Evolutionary conservation across 208 protist species (phyloP).

Genomic region (Herpetomonas samuelpessoai): DNA sequence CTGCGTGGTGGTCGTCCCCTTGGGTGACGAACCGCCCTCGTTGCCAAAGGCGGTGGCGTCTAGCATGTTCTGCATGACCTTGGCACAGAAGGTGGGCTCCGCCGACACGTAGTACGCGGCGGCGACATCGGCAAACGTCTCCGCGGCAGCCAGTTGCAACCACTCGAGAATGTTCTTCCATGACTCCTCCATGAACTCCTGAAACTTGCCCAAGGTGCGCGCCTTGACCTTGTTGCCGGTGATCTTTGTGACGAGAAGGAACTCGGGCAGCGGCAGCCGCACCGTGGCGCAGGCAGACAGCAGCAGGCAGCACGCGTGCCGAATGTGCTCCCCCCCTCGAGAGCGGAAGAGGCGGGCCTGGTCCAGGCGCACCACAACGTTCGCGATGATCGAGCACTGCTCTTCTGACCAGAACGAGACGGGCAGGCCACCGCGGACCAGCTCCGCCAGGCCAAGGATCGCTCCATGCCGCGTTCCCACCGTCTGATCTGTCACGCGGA

Average conservation of each 20-base stretch:
- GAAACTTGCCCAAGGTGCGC: slow-evolving; percentile 58
- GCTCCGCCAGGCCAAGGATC: slow-evolving; percentile 84
- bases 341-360: slow-evolving; percentile 92
- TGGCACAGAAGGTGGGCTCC: slow-evolving; percentile 67
- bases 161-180: slow-evolving; percentile 89
- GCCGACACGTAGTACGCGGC: slow-evolving; percentile 63
- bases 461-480: slow-evolving; percentile 91
- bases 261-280: slow-evolving; percentile 63
- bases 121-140: slow-evolving; percentile 63
- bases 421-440: slow-evolving; percentile 66
- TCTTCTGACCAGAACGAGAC: slow-evolving; percentile 28
- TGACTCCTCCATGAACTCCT: slow-evolving; percentile 86
- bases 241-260: slow-evolving; percentile 48
- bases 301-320: slow-evolving; percentile 88
- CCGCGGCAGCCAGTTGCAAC: slow-evolving; percentile 66
- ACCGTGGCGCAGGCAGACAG: slow-evolving; percentile 69
- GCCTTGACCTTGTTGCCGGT: slow-evolving; percentile 46
- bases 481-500: slow-evolving; percentile 41
- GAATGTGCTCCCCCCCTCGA: slow-evolving; percentile 92
- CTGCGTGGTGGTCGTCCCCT: slow-evolving; percentile 3
- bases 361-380: slow-evolving; percentile 82
- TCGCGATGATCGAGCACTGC: slow-evolving; percentile 26
- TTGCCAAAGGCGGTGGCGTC: slow-evolving; percentile 20
- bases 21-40: too few species aligned
- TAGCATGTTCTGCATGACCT: slow-evolving; percentile 64